These are phyloP conservation scores for Phytophthora palmivora DNA, from an alignment of 352 stramenopile genomes.

Conservation along the genomic window DNA sequence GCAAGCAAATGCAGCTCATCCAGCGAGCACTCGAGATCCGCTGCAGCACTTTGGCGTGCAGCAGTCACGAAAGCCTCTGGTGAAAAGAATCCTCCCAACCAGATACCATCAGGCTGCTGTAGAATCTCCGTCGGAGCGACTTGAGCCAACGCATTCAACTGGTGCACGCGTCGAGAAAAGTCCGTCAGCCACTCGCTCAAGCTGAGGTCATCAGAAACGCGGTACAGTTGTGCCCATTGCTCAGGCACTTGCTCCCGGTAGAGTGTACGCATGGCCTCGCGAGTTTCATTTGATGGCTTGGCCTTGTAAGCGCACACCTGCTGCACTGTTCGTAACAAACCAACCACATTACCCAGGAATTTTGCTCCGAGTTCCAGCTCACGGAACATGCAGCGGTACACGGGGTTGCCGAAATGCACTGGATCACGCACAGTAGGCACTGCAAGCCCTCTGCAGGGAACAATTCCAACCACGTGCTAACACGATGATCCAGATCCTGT, in stretches of 20 bases:
- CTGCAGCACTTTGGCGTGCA: constrained; percentile 89
- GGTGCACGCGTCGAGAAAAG: constrained; percentile 78
- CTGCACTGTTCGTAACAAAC: constrained; percentile 74
- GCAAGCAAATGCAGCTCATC: constrained; percentile 89
- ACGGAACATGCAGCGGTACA: constrained; percentile 92
- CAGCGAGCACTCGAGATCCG: constrained; percentile 80
- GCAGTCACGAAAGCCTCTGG: constrained; percentile 94
- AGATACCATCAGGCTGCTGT: constrained; percentile 62
- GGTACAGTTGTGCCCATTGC: constrained; percentile 69
- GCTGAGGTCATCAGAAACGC: constrained; percentile 58
- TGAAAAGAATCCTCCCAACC: constrained; percentile 93
- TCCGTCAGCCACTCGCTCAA: constrained; percentile 87
- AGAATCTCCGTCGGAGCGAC: constrained; percentile 52
- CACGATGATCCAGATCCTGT: constrained; percentile 76
- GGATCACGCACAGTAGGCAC: constrained; percentile 62
- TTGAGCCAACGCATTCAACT: constrained; percentile 59
- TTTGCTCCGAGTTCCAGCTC: constrained; percentile 82
- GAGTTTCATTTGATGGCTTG: constrained; percentile 91
- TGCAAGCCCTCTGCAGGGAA: constrained; percentile 53
- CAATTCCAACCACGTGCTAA: constrained; percentile 64
- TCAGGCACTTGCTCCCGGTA: constrained; percentile 72
- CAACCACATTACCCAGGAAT: constrained; percentile 71
- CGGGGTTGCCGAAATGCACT: constrained; percentile 81
- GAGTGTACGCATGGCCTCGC: constrained; percentile 80
- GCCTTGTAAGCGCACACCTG: constrained; percentile 82